Base-by-base conservation (phyloP, 2,329 filamentous ascomycete genomes). In the Aureobasidium melanogenum region DNA sequence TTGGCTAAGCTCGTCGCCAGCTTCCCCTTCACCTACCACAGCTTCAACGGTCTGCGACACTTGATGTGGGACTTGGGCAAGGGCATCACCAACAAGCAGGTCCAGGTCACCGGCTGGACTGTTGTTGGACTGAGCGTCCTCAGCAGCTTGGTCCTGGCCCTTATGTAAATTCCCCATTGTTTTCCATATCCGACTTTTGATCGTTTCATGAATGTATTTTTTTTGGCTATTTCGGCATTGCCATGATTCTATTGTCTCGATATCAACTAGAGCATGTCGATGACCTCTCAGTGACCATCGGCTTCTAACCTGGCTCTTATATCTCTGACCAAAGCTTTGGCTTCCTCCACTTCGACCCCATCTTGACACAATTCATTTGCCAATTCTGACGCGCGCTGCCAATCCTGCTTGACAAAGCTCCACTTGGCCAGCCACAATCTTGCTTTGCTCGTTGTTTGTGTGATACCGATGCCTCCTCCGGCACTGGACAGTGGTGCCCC, bases 321-420 rank as follows among this genome's bases (percentile, higher is more conserved):
- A 73, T 97, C 93, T 64, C 91, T 83, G 64, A 96, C 88, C 67
- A 97, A 77, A 3, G 91, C 91, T 76, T 97, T 97, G 30, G 94
- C 94, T 74, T 99, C 94, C 72, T 99, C 94, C 2, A 97, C 91
- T 74, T 97, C 94, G 28, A 95, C 87, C 0, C 94, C 94, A 74
- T 99, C 94, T 74, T 97, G 91, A 72, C 92, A 97, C 48, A 99
- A 78, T 75, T 99, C 94, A 64, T 87, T 91, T 0, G 91, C 92
- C 44, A 97, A 77, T 64, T 90, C 84, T 75, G 88, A 88, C 4
- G 91, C 90, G 22, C 88, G 83, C 34, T 81, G 79, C 68, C 89
- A 89, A 72, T 96, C 91, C 41, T 86, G 85, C 12, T 82, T 83
- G 39, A 84, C 82, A 76, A 96, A 88, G 14, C 91, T 88, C 76